Conservation (phyloP, 2,329 filamentous ascomycete genomes). For the Fusarium scirpi region DNA sequence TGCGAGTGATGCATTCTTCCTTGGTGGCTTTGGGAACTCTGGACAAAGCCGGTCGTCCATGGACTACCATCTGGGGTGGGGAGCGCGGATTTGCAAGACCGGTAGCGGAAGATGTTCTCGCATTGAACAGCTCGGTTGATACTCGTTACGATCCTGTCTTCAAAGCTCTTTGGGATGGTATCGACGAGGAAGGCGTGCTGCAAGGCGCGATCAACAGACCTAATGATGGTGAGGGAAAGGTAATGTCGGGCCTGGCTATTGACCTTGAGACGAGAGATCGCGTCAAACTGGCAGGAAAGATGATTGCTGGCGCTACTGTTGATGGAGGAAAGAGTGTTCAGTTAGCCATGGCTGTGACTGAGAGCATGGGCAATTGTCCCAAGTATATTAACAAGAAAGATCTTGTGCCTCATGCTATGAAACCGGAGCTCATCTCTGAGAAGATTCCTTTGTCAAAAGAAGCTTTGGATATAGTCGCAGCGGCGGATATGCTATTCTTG, state of each 20-base stretch:
- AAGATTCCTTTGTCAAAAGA: constrained; percentile 60
- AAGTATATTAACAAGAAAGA: constrained; percentile 86
- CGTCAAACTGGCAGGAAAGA: constrained; percentile 78
- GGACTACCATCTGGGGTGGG: constrained; percentile 85
- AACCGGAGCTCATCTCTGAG: constrained; percentile 62
- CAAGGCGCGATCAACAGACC: constrained; percentile 51
- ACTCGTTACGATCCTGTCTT: constrained; percentile 76
- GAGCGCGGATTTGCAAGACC: constrained; percentile 74
- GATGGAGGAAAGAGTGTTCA: constrained; percentile 55
- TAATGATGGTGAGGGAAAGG: constrained; percentile 55
- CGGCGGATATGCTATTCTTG: constrained; percentile 83
- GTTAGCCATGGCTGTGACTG: constrained; percentile 75
- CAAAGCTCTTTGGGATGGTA: constrained; percentile 67
- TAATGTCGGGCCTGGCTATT: constrained; percentile 67
- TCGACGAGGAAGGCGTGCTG: constrained; percentile 55
- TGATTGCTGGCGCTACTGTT: constrained; percentile 72
- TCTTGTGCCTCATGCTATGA: constrained; percentile 62
- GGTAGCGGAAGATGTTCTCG: constrained; percentile 72
- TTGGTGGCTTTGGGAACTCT: constrained; percentile 80
- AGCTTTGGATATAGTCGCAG: constrained; percentile 69
- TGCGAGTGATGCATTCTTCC: constrained; percentile 71
- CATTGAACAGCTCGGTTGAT: constrained; percentile 72
- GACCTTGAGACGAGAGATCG: constrained; percentile 67
- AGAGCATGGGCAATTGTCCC: constrained; percentile 84
- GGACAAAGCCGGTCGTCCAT: constrained; percentile 73